These are phyloP conservation scores for Sporothrix humicola DNA, from an alignment of 2,329 filamentous ascomycete species.

Conservation along the genomic window DNA sequence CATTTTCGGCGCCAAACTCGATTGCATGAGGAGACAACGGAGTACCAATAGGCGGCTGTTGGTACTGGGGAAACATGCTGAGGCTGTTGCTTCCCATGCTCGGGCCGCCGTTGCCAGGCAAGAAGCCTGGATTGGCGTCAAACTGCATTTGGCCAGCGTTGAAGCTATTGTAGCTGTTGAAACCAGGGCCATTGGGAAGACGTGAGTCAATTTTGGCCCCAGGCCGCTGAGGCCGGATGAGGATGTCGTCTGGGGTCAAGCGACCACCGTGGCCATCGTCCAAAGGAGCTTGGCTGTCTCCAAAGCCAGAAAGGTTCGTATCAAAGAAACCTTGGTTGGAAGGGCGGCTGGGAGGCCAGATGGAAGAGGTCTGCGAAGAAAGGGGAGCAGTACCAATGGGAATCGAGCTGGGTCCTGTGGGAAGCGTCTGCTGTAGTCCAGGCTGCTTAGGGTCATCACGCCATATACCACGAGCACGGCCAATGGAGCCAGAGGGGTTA, in stretches of 20 bases:
- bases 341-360: slow-evolving; percentile 56
- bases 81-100: slow-evolving; percentile 50
- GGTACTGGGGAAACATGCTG: slow-evolving; percentile 56
- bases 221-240: slow-evolving; percentile 55
- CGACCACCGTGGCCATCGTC: slow-evolving; percentile 52
- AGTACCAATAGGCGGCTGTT: slow-evolving; percentile 65
- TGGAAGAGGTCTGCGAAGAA: slow-evolving; percentile 45
- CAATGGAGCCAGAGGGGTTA: slow-evolving; percentile 49
- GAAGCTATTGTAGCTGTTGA: slow-evolving; percentile 46
- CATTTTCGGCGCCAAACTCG: slow-evolving; percentile 68
- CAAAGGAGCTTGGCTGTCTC: slow-evolving; percentile 43
- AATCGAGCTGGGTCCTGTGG: slow-evolving; percentile 40
- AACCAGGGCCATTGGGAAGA: slow-evolving; percentile 42
- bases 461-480: slow-evolving; percentile 35
- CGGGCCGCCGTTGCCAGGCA: slow-evolving; percentile 39
- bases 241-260: slow-evolving; percentile 56
- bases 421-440: slow-evolving; percentile 44
- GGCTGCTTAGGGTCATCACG: slow-evolving; percentile 49
- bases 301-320: slow-evolving; percentile 40
- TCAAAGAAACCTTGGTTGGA: slow-evolving; percentile 52
- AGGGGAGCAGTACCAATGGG: slow-evolving; percentile 44
- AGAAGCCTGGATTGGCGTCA: slow-evolving; percentile 41
- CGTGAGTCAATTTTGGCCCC: slow-evolving; percentile 55
- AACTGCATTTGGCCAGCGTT: slow-evolving; percentile 40
- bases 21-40: slow-evolving; percentile 74